Conservation (phyloP, 2,329 filamentous ascomycete species). For the Alternaria angustiovoidea region DNA sequence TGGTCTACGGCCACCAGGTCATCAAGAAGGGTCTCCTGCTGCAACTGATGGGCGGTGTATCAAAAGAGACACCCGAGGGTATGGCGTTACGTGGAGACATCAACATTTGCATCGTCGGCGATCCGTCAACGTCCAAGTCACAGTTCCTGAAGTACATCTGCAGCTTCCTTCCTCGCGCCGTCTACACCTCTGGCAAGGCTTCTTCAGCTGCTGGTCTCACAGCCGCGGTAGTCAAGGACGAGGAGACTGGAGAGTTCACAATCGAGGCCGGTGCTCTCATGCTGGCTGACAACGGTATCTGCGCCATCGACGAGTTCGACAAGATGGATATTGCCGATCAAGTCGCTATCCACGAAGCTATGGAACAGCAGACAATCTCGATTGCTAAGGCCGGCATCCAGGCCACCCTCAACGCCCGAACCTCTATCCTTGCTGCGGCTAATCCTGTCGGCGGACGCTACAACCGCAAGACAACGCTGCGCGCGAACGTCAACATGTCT, state of each 20-base stretch:
- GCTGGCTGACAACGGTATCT: conserved; percentile 96
- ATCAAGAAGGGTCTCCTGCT: conserved; percentile 96
- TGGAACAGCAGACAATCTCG: conserved; percentile 99
- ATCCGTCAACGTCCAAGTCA: conserved; percentile 96
- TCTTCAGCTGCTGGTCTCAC: conserved; percentile 97
- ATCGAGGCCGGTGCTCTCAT: conserved; percentile 98
- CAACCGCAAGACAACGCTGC: conserved; percentile 92
- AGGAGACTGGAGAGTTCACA: conserved; percentile 98
- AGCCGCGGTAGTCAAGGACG: conserved; percentile 95
- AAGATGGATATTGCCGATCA: conserved; percentile 99
- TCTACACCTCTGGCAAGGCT: conserved; percentile 97
- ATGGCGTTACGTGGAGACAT: conserved; percentile 97
- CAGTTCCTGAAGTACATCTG: conserved; percentile 99
- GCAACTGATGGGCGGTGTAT: conserved; percentile 94
- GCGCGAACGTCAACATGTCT: conserved; percentile 97
- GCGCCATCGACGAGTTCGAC: conserved; percentile 98
- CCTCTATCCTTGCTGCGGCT: conserved; percentile 92
- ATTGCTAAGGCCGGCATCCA: conserved; percentile 99
- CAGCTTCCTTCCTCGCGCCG: conserved; percentile 92
- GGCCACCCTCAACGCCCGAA: conserved; percentile 93
- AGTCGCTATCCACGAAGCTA: conserved; percentile 98
- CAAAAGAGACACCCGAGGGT: conserved; percentile 89
- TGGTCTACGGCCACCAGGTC: conserved; percentile 95
- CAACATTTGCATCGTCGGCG: conserved; percentile 98
- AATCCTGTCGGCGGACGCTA: conserved; percentile 97